Evolutionary conservation across 352 stramenopile species (phyloP), one percentile per base, ranked within the genome.

Genomic region (Globisporangium perplexum): DNA sequence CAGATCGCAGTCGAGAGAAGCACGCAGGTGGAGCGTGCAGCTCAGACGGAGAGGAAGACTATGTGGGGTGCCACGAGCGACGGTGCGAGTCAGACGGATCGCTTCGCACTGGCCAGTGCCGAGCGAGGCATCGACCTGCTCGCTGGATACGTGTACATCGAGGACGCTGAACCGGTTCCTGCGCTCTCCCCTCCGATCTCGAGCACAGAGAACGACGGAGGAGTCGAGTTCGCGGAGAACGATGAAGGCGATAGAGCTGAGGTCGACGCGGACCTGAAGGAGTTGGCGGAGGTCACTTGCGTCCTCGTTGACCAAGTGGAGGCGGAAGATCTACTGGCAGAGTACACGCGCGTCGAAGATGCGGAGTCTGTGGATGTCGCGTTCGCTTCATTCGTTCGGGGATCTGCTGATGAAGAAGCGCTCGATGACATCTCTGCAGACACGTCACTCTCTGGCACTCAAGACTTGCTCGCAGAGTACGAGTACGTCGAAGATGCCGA

Each of bases 401-500:
- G 5, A 24, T 33, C 12, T 31, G 4, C 5, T 18, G 20, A 6
- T 33, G 7, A 7, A 17, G 43, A 4, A 35, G 26, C 5, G 7
- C 23, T 12, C 26, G 15, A 8, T 18, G 26, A 22, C 24, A 33
- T 38, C 31, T 12, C 31, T 17, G 23, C 12, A 22, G 36, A 2
- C 26, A 7, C 8, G 17, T 47, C 10, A 17, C 10, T 11, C 15
- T 8, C 17, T 44, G n/a, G n/a, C n/a, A n/a, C n/a, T n/a, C n/a
- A n/a, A n/a, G 65, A 77, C 35, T 53, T 80, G 10, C 53, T 87
- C 22, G 22, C 44, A 3, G 63, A 43, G 4, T 85, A 63, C 56
- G 49, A 55, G 1, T 70, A 83, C 45, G 54, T 81, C 18, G 76
- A 85, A 55, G 49, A n/a, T 35, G 55, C 33, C 22, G 66, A 77